phyloP scores from a whole-genome alignment of 495 filamentous ascomycete genomes.

The Chlorociboria aeruginascens region DNA sequence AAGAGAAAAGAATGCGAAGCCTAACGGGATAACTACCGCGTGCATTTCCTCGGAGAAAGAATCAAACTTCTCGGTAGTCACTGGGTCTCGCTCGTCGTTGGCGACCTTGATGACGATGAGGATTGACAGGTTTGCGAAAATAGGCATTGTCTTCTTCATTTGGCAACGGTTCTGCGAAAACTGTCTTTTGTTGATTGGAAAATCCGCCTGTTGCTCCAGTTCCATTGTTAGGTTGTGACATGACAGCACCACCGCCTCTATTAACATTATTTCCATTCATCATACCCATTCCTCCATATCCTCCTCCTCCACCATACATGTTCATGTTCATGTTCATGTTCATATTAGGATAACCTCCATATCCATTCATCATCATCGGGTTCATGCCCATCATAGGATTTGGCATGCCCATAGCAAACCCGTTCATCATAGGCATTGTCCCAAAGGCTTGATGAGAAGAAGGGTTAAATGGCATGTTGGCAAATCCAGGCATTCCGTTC shows the following conservation, averaged over 20 bases:
- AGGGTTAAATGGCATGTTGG: constrained; percentile 25
- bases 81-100: constrained; percentile 69
- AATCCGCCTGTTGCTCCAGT: constrained; percentile 30
- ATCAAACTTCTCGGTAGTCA: constrained; percentile 77
- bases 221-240: constrained; percentile 23
- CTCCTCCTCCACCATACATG: constrained; percentile 11
- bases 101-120: constrained; percentile 74
- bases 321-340: constrained; percentile 38
- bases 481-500: constrained; percentile 27
- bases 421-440: constrained; percentile 22
- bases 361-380: constrained; percentile 31
- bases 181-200: constrained; percentile 60
- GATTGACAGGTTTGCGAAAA: constrained; percentile 92
- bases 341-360: constrained; percentile 34
- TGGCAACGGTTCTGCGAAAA: constrained; percentile 46
- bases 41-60: not conserved
- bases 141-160: constrained; percentile 85
- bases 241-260: constrained; percentile 11
- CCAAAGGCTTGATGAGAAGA: constrained; percentile 9
- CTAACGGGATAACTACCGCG: not conserved
- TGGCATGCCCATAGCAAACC: constrained; percentile 19
- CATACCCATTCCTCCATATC: constrained; percentile 15
- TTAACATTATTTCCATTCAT: constrained; percentile 19
- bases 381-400: constrained; percentile 32
- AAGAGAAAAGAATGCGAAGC: not conserved